Evolutionary conservation across 2,329 filamentous ascomycete genomes (phyloP), one percentile per base, ranked within the genome.

Genomic region (Macrophomina phaseolina): DNA sequence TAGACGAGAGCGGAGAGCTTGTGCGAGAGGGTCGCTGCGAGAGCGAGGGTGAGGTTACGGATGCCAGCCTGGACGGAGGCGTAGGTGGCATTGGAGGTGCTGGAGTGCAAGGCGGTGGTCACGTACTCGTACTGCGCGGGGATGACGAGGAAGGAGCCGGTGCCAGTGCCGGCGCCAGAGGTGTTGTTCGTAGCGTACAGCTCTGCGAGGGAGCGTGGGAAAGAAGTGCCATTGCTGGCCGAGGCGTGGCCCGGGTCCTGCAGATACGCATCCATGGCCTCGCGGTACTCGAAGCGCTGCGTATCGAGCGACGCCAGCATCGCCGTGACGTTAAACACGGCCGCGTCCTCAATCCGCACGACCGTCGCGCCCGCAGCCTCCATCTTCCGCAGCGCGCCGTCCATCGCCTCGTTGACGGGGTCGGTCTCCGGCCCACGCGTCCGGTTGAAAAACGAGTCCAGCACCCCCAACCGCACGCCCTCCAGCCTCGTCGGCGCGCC

Each of bases 1-100:
- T 90, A 90, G 70, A 89, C 83, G 42, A 90, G 71, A 0, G 84
- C 87, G 72, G 89, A 85, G 14, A 90, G 79, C 0, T 75, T 68
- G 0, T 71, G 66, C 0, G 76, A 73, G 67, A 90, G 88, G 0
- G 85, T 87, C 3, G 75, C 68, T n/a, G 80, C 76, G 2, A 90
- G 76, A 0, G 82, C 77, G 1, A 80, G 73, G 3, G 83, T 87
- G 14, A 91, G 80, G 60, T 84, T 79, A 6, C 78, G 76, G 67
- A 90, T 88, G 1, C 79, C 81, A 4, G 77, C 69, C 63, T 84
- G 80, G 11, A 81, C 78, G n/a, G 71, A 56, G 2, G 77, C 70
- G 71, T 90, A 90, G 45, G 81, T 82, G 1, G 74, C 67, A 71
- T 86, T 85, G 18, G 73, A 73, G 0, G 85, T 86, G 0, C 85